Percentiles rank a stretch among this genome's conserved stretches.
Evolutionary conservation across 1,284 basidiomycete genomes (phyloP).

Genomic region (Microbotryum scabiosae): DNA sequence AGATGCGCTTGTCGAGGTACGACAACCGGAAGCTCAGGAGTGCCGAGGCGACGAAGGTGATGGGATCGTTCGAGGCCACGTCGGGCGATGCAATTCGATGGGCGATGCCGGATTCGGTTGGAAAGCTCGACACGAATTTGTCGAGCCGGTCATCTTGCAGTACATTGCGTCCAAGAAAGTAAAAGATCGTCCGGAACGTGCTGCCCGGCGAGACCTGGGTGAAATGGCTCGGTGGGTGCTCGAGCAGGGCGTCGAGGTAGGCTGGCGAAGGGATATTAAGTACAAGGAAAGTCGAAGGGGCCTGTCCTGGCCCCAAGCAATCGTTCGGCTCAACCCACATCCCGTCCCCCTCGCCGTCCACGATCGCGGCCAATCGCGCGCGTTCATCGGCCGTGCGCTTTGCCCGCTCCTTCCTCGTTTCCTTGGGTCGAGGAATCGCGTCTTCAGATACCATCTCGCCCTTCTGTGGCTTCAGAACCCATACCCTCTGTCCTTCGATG

Average conservation of each 20-base stretch:
- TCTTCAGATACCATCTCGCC: neutral
- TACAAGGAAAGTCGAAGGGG: conserved; percentile 23
- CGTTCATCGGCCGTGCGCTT: neutral
- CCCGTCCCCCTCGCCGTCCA: conserved; percentile 20
- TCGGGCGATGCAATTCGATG: conserved; percentile 61
- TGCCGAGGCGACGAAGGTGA: conserved; percentile 66
- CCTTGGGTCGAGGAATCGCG: neutral
- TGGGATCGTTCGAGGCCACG: conserved; percentile 53
- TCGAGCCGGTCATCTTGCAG: neutral
- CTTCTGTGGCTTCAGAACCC: conserved; percentile 12
- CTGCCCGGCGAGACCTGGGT: neutral
- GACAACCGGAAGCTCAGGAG: conserved; percentile 63
- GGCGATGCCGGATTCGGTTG: neutral
- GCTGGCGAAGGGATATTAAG: conserved; percentile 21
- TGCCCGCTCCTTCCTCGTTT: conserved; percentile 6
- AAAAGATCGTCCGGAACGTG: conserved; percentile 9
- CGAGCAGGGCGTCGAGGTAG: conserved; percentile 7
- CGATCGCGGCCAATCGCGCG: neutral
- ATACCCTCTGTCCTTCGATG: conserved; percentile 42
- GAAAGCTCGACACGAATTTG: neutral
- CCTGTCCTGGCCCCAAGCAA: conserved; percentile 14
- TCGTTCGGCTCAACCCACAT: conserved; percentile 27
- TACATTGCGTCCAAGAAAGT: conserved; percentile 23
- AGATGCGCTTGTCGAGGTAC: conserved; percentile 63
- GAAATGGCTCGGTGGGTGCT: neutral